Evolutionary conservation across 176 grass and related monocot genomes (phyloP).

Genomic region (Oryza longistaminata): DNA sequence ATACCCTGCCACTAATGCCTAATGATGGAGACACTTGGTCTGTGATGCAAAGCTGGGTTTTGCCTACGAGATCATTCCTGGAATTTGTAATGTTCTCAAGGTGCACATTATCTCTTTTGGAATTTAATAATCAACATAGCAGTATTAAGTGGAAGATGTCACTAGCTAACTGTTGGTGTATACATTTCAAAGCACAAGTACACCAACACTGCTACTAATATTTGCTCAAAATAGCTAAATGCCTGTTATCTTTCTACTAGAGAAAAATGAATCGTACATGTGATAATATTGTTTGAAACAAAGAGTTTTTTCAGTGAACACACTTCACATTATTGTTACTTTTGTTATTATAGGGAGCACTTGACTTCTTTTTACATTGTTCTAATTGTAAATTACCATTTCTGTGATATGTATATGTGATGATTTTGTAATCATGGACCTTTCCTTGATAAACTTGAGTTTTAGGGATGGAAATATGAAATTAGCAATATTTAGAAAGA

Average conservation of each 20-base stretch:
- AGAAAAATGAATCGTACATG: not conserved
- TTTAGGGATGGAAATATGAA: not conserved
- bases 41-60: conserved; percentile 95
- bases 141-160: not conserved
- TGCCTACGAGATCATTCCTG: conserved; percentile 86
- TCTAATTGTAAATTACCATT: not conserved
- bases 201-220: not conserved
- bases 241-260: not conserved
- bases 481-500: not conserved
- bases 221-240: conserved; percentile 2
- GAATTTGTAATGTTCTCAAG: conserved; percentile 99
- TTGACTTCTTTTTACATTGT: not conserved
- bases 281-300: not conserved
- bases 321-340: not conserved
- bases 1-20: conserved; percentile 70
- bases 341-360: not conserved
- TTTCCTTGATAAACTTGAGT: not conserved
- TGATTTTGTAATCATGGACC: not conserved
- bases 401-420: not conserved
- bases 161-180: conserved; percentile 7
- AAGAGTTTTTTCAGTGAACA: not conserved
- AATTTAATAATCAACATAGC: conserved; percentile 3
- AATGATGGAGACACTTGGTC: conserved; percentile 83
- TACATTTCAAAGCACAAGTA: conserved; percentile 10
- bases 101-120: conserved; percentile 39